A percentile compares a stretch with the other conserved stretches of the same genome.
phyloP scores from a whole-genome alignment of 2,329 filamentous ascomycete species.

The Cytospora paraplurivora region DNA sequence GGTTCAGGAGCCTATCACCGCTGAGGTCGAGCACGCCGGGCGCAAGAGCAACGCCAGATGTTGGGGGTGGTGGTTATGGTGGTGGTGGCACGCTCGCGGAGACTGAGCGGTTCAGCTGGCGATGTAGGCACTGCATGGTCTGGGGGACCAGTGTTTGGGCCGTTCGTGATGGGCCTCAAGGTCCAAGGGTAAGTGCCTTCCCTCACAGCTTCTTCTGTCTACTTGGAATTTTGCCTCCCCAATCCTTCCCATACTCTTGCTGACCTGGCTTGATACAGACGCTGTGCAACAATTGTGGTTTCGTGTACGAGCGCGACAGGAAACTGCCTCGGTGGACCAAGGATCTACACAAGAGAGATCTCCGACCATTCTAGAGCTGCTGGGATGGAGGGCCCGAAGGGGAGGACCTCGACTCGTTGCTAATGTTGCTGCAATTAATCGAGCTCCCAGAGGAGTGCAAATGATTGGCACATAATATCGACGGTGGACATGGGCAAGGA shows the following conservation, averaged over 20 bases:
- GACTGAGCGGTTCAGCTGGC: slow-evolving; percentile 79
- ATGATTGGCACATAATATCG: neutral
- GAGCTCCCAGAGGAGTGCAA: neutral
- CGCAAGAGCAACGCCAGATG: slow-evolving; percentile 79
- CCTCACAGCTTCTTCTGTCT: slow-evolving; percentile 26
- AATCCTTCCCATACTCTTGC: slow-evolving; percentile 18
- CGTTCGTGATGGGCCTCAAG: slow-evolving; percentile 85
- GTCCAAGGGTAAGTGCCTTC: slow-evolving; percentile 68
- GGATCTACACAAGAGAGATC: slow-evolving; percentile 59
- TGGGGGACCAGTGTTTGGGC: slow-evolving; percentile 94
- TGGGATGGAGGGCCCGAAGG: neutral
- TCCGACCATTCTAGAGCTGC: slow-evolving; percentile 32
- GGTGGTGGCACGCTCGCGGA: slow-evolving; percentile 69
- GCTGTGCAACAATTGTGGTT: slow-evolving; percentile 90
- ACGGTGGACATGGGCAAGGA: neutral
- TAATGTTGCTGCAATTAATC: slow-evolving; percentile 2
- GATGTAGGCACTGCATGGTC: slow-evolving; percentile 83
- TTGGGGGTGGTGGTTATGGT: slow-evolving; percentile 71
- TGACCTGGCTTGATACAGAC: slow-evolving; percentile 53
- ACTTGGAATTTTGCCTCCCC: neutral
- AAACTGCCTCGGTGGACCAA: slow-evolving; percentile 77
- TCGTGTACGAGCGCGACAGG: slow-evolving; percentile 84
- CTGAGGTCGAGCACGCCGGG: slow-evolving; percentile 66
- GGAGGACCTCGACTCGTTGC: neutral
- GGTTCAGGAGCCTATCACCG: slow-evolving; percentile 87